Base-by-base conservation (phyloP, 345 rosid genomes). In the Bruguiera sexangula region DNA sequence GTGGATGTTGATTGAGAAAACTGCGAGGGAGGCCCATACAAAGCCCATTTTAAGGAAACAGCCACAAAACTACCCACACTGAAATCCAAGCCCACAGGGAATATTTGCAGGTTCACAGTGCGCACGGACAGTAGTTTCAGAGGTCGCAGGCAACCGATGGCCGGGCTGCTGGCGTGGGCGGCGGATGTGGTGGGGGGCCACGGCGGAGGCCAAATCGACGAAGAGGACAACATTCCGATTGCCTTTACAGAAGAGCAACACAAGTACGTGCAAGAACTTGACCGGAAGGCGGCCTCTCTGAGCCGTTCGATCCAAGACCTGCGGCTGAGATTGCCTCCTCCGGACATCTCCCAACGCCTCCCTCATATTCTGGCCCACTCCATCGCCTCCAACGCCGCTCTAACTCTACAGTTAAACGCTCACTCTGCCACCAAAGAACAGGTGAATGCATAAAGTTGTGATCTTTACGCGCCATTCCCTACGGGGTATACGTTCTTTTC, bases 281-380 rank as follows among this genome's bases (percentile, higher is more conserved):
- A 89, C 65, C 83, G 76, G 19, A 91, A 87, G 80, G 90, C 96
- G 6, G 67, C 85, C 20, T 68, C 85, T 36, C 96, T 94, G 69
- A 85, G 80, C 85, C 96, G 92, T 71, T 65, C 82, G 84, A 88
- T 95, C 85, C 95, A 86, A 53, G 96, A 88, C 84, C 88, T 95
- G 27, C 96, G 97, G 58, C 85, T 80, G 59, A 78, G 96, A 76
- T 75, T 91, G 72, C 96, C 97, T 66, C 97, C 96, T 26, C 86
- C 87, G 21, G 97, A 91, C 64, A 88, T 91, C 79, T 81, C 96
- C 51, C 89, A 87, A 81, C 97, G 97, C 52, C 90, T 91, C 37
- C 98, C 97, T 74, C 88, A 89, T 79, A 90, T 94, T 53, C 93
- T 81, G 48, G 96, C 99, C 59, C 96, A 89, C 80, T 95, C 97